Evolutionary conservation across 179 eudicot species (phyloP).

Genomic region (Actinidia chinensis): DNA sequence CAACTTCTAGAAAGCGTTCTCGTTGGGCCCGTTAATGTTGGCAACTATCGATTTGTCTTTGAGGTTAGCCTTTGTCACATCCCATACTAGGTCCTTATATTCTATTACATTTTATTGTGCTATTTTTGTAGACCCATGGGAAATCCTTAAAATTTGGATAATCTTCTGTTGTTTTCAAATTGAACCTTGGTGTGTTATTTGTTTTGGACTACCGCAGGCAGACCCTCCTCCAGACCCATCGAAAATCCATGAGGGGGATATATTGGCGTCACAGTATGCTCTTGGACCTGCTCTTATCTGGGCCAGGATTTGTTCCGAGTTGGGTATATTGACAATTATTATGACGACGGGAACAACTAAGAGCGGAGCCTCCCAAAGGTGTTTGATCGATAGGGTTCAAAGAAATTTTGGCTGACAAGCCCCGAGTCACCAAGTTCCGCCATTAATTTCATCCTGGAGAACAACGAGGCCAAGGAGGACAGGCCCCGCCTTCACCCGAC

Average conservation of each 20-base stretch:
- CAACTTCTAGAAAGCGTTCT: conserved; percentile 87
- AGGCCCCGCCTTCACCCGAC: conserved; percentile 31
- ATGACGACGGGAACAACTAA: conserved; percentile 79
- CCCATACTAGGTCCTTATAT: neutral
- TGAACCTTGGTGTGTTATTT: neutral
- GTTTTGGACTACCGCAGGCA: conserved; percentile 47
- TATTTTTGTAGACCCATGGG: neutral
- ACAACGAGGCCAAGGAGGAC: conserved; percentile 63
- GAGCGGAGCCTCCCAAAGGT: conserved; percentile 95
- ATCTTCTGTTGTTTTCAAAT: neutral
- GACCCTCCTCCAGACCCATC: conserved; percentile 96
- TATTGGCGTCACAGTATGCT: conserved; percentile 88
- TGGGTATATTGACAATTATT: conserved; percentile 95
- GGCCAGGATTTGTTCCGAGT: conserved; percentile 91
- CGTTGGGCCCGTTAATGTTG: conserved; percentile 89
- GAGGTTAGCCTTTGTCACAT: conserved; percentile 45
- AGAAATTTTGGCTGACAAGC: conserved; percentile 86
- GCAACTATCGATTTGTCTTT: conserved; percentile 89
- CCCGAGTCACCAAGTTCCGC: conserved; percentile 95
- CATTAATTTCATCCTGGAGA: conserved; percentile 88
- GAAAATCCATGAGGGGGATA: conserved; percentile 89
- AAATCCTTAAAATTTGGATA: neutral
- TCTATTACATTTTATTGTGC: neutral
- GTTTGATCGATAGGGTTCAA: conserved; percentile 70
- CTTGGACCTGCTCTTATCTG: conserved; percentile 84